Evolutionary conservation across 1,284 basidiomycete species (phyloP).

Genomic region (Ustilago nuda): DNA sequence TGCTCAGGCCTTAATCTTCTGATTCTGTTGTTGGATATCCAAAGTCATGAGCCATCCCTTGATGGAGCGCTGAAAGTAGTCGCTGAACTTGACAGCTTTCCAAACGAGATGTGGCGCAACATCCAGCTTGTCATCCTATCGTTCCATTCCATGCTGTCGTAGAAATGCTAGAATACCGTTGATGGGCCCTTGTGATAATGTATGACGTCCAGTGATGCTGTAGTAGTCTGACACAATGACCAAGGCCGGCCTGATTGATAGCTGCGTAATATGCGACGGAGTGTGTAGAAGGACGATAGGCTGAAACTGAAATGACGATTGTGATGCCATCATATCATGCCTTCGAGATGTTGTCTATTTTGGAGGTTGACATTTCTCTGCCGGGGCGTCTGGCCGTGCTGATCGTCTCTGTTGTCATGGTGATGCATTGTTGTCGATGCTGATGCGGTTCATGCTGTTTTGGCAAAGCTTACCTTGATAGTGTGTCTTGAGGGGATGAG

Average conservation of each 20-base stretch:
- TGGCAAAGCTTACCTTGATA: constrained; percentile 46
- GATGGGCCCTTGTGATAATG: not conserved
- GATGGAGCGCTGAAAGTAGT: too few species aligned
- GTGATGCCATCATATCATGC: not conserved
- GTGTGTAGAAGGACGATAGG: not conserved
- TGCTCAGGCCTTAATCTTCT: too few species aligned
- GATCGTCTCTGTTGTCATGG: constrained; percentile 21
- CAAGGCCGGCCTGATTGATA: not conserved
- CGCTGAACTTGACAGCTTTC: too few species aligned
- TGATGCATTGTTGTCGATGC: constrained; percentile 8
- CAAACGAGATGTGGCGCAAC: too few species aligned
- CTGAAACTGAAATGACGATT: not conserved
- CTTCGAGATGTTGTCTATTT: not conserved
- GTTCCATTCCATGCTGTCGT: not conserved
- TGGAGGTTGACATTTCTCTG: constrained; percentile 1
- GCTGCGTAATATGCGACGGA: not conserved
- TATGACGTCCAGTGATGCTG: not conserved
- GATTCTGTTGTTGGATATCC: too few species aligned
- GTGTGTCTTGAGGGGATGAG: constrained; percentile 54
- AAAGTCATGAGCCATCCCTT: too few species aligned
- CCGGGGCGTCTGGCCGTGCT: not conserved
- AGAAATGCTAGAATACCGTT: not conserved
- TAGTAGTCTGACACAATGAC: not conserved
- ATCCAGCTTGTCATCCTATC: too few species aligned
- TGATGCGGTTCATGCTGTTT: constrained; percentile 27